Base-by-base conservation (phyloP, 2,329 filamentous ascomycete species). In the Arthroderma sp. region DNA sequence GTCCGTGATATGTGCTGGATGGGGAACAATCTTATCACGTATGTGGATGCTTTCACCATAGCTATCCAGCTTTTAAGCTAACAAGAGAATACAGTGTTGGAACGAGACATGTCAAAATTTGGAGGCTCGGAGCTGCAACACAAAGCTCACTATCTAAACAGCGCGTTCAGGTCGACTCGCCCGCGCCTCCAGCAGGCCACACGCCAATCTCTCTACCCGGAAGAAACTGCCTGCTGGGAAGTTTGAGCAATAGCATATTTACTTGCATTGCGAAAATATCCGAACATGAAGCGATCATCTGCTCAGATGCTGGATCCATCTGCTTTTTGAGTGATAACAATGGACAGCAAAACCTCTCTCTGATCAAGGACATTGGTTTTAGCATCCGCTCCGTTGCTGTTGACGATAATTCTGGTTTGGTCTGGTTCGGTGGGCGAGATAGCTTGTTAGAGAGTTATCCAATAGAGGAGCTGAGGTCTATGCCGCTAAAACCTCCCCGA, bases 1-100 rank as follows among this genome's bases (percentile, higher is more conserved):
- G 77, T 96, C 55, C 82, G 81, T 51, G 80, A 82, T 43, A 94
- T 98, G 77, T 74, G 83, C 36, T 98, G 91, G 89, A 78, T 95
- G 64, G 88, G 88, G 7, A 82, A 74, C 53, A 83, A 68, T 53
- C 72, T 98, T 43, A 71, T 98, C 47, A 95, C 89, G 50, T 74
- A 66, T 49, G 70, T 63, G 30, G n/a, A 60, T 57, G 15, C 10
- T 6, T 28, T 40, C 34, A 29, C 22, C 28, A n/a, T n/a, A 2
- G 6, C 6, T 15, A 32, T 5, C 9, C 32, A 15, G 29, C 9
- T 34, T 29, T 30, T 40, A 9, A 32, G 4, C 36, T 48, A 38
- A 38, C 38, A 37, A 32, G 38, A 36, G 9, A 29, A 37, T 39
- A 6, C 45, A 57, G 55, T 22, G 77, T 91, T 27, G 91, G 91